Percentiles rank a stretch among this genome's conserved stretches.
phyloP scores from a whole-genome alignment of 495 filamentous ascomycete genomes.

The Pyrenula aspistea region DNA sequence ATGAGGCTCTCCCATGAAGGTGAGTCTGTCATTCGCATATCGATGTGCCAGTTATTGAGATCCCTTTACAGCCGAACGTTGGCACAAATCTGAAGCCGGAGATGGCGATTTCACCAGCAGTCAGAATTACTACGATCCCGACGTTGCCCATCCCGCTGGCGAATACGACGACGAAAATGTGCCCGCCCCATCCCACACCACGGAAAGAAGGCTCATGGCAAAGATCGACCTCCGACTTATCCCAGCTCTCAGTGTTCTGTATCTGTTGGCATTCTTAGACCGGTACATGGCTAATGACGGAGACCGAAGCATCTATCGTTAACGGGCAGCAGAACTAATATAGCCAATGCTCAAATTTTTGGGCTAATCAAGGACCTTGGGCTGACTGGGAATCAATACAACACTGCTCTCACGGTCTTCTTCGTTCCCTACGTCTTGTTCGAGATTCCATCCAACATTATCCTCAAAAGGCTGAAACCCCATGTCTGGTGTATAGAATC shows the following conservation, averaged over 20 bases:
- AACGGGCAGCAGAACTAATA: slow-evolving; percentile 40
- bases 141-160: slow-evolving; percentile 5
- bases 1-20: neutral
- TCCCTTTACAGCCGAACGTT: neutral
- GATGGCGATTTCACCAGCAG: neutral
- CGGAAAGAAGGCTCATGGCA: slow-evolving; percentile 57
- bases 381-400: slow-evolving; percentile 53
- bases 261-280: slow-evolving; percentile 80
- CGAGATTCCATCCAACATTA: slow-evolving; percentile 80
- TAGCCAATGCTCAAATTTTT: slow-evolving; percentile 51
- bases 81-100: neutral
- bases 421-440: slow-evolving; percentile 85
- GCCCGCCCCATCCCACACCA: slow-evolving; percentile 47
- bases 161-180: slow-evolving; percentile 29
- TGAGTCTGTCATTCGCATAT: neutral
- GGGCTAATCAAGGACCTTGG: slow-evolving; percentile 52
- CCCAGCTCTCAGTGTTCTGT: slow-evolving; percentile 71
- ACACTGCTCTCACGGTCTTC: slow-evolving; percentile 75
- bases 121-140: slow-evolving; percentile 17
- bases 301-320: neutral
- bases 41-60: neutral
- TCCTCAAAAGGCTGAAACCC: slow-evolving; percentile 71
- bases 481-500: slow-evolving; percentile 55
- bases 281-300: slow-evolving; percentile 31
- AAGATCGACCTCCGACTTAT: slow-evolving; percentile 74